A percentile compares a stretch with the other conserved stretches of the same genome.
Conservation (phyloP, 306 rosid genomes). For the Castanospermum australe region DNA sequence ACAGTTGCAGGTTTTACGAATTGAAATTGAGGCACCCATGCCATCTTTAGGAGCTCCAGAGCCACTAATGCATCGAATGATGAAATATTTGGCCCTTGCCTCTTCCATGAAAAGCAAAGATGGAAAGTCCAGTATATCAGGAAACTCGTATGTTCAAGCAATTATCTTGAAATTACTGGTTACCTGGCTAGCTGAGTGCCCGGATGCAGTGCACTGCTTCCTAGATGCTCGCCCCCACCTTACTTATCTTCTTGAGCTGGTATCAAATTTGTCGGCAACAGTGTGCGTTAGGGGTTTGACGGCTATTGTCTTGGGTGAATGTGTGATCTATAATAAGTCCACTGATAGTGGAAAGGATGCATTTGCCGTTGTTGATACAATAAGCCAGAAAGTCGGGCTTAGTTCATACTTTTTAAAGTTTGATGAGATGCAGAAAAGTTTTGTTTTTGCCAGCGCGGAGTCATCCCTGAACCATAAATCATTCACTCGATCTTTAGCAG, state of each 20-base stretch:
- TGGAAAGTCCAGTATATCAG: constrained; percentile 55
- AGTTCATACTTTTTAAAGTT: constrained; percentile 78
- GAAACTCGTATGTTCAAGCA: constrained; percentile 58
- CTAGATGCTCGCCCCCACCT: constrained; percentile 91
- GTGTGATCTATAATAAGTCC: constrained; percentile 83
- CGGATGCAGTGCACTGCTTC: constrained; percentile 82
- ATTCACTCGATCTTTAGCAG: constrained; percentile 77
- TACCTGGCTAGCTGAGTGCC: constrained; percentile 84
- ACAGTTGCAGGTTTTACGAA: constrained; percentile 62
- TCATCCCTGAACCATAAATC: constrained; percentile 52
- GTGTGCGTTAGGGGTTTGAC: constrained; percentile 78
- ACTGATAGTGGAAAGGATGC: constrained; percentile 69
- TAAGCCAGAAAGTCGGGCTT: constrained; percentile 90
- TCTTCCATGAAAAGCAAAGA: constrained; percentile 79
- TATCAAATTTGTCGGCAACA: constrained; percentile 71
- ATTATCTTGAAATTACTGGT: constrained; percentile 78
- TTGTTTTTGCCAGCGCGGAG: constrained; percentile 51
- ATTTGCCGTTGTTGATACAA: constrained; percentile 70
- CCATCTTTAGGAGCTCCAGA: constrained; percentile 78
- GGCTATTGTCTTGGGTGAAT: constrained; percentile 87
- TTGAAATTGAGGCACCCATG: constrained; percentile 83
- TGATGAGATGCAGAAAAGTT: constrained; percentile 82
- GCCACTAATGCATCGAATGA: constrained; percentile 82
- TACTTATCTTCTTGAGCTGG: constrained; percentile 85
- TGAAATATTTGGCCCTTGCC: constrained; percentile 83